A percentile compares a stretch with the other conserved stretches of the same genome.
phyloP scores from a whole-genome alignment of 1,284 basidiomycete species.

The Inonotus obliquus region DNA sequence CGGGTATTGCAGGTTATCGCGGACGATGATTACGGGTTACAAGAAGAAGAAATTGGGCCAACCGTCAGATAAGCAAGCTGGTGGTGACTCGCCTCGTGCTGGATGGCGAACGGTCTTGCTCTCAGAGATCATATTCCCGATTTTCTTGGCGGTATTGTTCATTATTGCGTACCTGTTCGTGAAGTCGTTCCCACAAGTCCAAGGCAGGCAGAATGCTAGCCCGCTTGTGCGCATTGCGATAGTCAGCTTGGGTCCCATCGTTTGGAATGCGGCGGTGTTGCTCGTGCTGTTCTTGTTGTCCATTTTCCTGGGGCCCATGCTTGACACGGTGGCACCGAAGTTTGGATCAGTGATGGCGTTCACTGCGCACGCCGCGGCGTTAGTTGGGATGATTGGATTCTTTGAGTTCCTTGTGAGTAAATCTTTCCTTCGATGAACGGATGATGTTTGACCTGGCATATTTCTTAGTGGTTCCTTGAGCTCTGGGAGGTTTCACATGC shows the following conservation, averaged over 20 bases:
- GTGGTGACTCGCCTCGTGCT: constrained; percentile 81
- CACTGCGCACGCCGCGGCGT: constrained; percentile 76
- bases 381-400: constrained; percentile 84
- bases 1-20: constrained; percentile 90
- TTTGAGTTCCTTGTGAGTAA: constrained; percentile 85
- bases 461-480: constrained; percentile 85
- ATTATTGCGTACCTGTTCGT: constrained; percentile 88
- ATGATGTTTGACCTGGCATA: constrained; percentile 15
- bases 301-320: constrained; percentile 88
- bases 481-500: constrained; percentile 90
- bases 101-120: constrained; percentile 86
- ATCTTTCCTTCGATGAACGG: neutral
- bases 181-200: constrained; percentile 71
- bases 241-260: constrained; percentile 90
- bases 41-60: constrained; percentile 94
- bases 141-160: constrained; percentile 80
- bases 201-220: constrained; percentile 65
- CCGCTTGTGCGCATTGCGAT: constrained; percentile 90
- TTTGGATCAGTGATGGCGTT: constrained; percentile 91
- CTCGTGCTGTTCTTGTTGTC: constrained; percentile 86
- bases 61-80: constrained; percentile 88
- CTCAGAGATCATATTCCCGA: constrained; percentile 84
- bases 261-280: constrained; percentile 90
- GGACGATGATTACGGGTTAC: constrained; percentile 96
- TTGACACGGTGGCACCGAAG: constrained; percentile 77